Evolutionary conservation across 2,329 filamentous ascomycete genomes (phyloP).

Genomic region (Fusarium buharicum): DNA sequence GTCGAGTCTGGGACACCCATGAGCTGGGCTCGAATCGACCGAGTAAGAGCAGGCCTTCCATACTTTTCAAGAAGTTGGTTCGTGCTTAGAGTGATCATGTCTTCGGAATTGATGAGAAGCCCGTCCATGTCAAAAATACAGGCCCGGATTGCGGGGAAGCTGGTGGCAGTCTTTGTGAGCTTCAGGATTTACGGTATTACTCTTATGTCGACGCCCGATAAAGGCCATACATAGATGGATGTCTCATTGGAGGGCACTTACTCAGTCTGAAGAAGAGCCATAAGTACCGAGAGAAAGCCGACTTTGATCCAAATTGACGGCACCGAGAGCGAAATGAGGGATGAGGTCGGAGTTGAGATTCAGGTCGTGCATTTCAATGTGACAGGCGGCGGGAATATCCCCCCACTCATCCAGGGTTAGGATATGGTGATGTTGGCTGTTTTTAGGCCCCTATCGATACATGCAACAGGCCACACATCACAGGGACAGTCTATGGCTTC

Average conservation of each 20-base stretch:
- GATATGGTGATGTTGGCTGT: constrained; percentile 1
- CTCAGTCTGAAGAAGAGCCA: background rate
- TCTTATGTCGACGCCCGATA: background rate
- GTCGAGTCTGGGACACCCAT: constrained; percentile 69
- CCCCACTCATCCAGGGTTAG: no score
- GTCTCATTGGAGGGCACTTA: constrained; percentile 2
- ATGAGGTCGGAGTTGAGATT: background rate
- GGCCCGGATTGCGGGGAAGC: constrained; percentile 60
- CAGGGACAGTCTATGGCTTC: background rate
- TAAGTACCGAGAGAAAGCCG: background rate
- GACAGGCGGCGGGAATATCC: no score
- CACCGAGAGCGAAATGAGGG: background rate
- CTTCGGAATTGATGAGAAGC: constrained; percentile 76
- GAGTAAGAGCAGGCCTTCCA: constrained; percentile 67
- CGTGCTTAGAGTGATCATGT: constrained; percentile 72
- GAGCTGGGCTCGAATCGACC: constrained; percentile 74
- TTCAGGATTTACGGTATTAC: constrained; percentile 3
- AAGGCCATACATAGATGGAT: constrained; percentile 1
- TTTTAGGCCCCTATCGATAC: background rate
- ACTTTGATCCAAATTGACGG: constrained; percentile 1
- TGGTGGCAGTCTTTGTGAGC: constrained; percentile 5
- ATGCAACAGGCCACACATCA: background rate
- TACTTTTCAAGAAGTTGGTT: constrained; percentile 72
- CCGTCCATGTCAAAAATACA: constrained; percentile 82
- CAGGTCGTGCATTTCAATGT: background rate